Evolutionary conservation across 208 protist species (phyloP).

Genomic region (Leishmania lainsoni): DNA sequence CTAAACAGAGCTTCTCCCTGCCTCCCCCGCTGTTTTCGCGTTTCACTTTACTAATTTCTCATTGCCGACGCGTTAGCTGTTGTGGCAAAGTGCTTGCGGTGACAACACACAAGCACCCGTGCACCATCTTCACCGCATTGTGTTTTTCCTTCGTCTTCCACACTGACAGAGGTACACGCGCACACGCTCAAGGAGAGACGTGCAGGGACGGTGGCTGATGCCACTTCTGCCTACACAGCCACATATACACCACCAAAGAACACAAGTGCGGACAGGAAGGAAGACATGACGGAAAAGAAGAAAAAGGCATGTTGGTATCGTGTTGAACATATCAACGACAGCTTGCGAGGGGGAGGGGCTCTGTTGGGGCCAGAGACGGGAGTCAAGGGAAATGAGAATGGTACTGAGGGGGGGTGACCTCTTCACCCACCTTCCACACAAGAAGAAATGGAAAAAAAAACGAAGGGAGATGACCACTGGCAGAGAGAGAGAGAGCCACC

Average conservation of each 20-base stretch:
- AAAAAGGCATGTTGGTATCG: background rate
- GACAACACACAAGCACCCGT: background rate
- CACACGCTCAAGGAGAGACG: background rate
- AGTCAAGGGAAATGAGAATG: background rate
- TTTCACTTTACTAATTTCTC: background rate
- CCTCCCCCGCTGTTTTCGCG: background rate
- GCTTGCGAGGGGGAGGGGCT: background rate
- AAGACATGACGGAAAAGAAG: background rate
- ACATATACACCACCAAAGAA: background rate
- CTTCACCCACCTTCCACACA: background rate
- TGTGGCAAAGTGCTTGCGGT: background rate
- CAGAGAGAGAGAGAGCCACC: no score
- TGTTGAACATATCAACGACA: background rate
- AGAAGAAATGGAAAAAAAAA: background rate
- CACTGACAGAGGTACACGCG: background rate
- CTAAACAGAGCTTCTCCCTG: background rate
- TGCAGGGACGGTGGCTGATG: background rate
- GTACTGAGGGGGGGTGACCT: background rate
- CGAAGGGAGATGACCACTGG: background rate
- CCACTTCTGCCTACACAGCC: background rate
- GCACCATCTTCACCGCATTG: background rate
- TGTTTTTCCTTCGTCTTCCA: background rate
- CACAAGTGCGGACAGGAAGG: background rate
- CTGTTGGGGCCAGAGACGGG: background rate
- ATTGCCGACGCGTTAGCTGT: background rate